Conservation (phyloP, 1,284 basidiomycete species). For the Tilletia setariae region DNA sequence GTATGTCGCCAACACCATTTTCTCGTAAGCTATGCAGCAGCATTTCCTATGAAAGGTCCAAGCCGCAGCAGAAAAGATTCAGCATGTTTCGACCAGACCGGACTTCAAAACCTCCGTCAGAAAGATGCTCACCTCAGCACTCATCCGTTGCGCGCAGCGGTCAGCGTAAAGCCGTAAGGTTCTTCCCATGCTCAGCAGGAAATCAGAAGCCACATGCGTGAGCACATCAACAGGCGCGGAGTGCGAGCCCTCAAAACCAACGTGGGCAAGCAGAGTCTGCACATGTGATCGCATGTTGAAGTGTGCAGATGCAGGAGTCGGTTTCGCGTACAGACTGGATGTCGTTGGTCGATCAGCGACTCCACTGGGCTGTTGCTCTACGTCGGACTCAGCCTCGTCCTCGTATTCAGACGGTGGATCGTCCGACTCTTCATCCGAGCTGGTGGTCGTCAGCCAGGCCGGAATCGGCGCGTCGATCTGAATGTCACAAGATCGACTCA, state of each 20-base stretch:
- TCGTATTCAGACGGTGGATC: constrained; percentile 35
- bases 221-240: constrained; percentile 70
- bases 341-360: no score
- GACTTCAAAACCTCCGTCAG: background rate
- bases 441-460: constrained; percentile 37
- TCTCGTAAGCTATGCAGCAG: constrained; percentile 84
- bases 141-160: constrained; percentile 74
- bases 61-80: background rate
- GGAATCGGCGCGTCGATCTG: constrained; percentile 45
- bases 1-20: constrained; percentile 71
- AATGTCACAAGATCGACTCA: background rate
- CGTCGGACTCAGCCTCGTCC: constrained; percentile 23
- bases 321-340: background rate
- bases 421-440: constrained; percentile 41
- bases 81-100: background rate
- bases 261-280: constrained; percentile 42
- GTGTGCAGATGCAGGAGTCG: constrained; percentile 21
- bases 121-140: constrained; percentile 66
- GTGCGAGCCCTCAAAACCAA: constrained; percentile 46
- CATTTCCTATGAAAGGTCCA: constrained; percentile 69
- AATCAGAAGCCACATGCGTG: constrained; percentile 74
- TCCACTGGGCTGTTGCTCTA: background rate
- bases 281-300: constrained; percentile 35
- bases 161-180: constrained; percentile 79
- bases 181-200: constrained; percentile 77